Base-by-base conservation (phyloP, 2,329 filamentous ascomycete species). In the Tolypocladium ophioglossoides region DNA sequence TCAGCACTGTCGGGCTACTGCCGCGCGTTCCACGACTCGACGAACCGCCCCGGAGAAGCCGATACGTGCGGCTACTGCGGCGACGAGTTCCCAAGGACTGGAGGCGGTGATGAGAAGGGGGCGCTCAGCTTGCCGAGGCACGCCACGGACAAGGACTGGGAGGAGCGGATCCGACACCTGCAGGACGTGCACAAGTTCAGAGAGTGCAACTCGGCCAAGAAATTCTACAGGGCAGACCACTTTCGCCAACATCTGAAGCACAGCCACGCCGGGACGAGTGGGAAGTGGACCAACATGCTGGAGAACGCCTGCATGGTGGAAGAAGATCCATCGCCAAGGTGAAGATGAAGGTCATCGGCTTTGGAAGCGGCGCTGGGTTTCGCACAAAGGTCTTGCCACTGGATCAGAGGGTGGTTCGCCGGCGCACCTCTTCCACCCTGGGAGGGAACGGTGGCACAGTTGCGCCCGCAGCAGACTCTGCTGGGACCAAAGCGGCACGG, bases 181-280 rank as follows among this genome's bases (percentile, higher is more conserved):
- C 91, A 91, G 65, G 86, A 89, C 63, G 82, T 91, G 59, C 94
- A 99, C 76, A 99, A 99, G 68, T 99, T 96, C 68, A 84, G 91
- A 58, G 94, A 97, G 73, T 99, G 94, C 79, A 99, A 99, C 70
- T 91, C 94, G 64, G 87, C 88, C 61, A 99, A 99, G 77, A 97
- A 97, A 70, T 99, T 99, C 70, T 99, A 88, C 74, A 83, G 94
- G 39, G 94, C 94, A 37, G 94, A 99, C 70, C 94, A 99, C 69
- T 99, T 99, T 77, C 85, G 94, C 56, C 94, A 99, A 71, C 94
- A 99, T 72, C 77, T 99, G 55, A 99, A 97, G 76, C 94, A 99
- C 70, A 96, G 91, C 68, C 94, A 97, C 72, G 89, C 89, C 39
- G 94, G 94, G 38, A 92, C 90, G 0, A 96, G 91, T 70, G 94